Evolutionary conservation across 495 filamentous ascomycete genomes (phyloP).

Genomic region (Penicillium herquei): DNA sequence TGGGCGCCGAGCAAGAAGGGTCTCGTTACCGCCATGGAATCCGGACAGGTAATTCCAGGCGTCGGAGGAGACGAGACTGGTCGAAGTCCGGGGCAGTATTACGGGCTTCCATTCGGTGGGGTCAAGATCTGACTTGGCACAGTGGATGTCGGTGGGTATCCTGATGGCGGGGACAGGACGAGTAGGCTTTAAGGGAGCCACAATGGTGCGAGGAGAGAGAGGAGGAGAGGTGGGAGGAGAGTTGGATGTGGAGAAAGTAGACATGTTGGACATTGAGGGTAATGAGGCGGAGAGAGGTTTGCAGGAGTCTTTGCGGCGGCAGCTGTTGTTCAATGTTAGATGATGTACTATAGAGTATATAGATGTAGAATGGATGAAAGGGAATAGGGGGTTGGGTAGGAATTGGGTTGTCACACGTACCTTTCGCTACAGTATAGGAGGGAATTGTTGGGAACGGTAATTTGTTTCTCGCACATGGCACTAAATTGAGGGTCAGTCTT

Average conservation of each 20-base stretch:
- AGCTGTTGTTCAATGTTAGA: constrained; percentile 30
- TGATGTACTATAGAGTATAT: constrained; percentile 1
- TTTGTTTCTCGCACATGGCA: constrained; percentile 66
- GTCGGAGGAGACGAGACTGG: constrained; percentile 39
- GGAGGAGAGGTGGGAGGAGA: constrained; percentile 34
- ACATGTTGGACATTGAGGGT: constrained; percentile 30
- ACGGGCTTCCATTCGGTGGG: constrained; percentile 60
- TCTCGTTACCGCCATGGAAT: constrained; percentile 37
- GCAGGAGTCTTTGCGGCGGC: constrained; percentile 52
- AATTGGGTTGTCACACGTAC: constrained; percentile 30
- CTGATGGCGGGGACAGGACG: constrained; percentile 27
- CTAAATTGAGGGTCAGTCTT: constrained; percentile 38
- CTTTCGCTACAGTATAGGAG: constrained; percentile 59
- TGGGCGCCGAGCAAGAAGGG: constrained; percentile 26
- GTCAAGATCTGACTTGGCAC: constrained; percentile 52
- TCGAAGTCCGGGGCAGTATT: constrained; percentile 24
- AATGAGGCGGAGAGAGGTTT: constrained; percentile 47
- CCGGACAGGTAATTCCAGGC: constrained; percentile 51
- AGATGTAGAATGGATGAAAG: constrained; percentile 2
- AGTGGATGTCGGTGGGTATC: constrained; percentile 43
- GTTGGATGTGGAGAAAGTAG: constrained; percentile 28
- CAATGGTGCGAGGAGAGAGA: constrained; percentile 42
- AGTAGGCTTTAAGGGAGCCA: constrained; percentile 45
- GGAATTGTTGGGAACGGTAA: constrained; percentile 59
- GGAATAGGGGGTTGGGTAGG: constrained; percentile 4